These are phyloP conservation scores for Funneliformis geosporum DNA, from an alignment of 192 early-diverging fungal genomes.

Conservation along the genomic window DNA sequence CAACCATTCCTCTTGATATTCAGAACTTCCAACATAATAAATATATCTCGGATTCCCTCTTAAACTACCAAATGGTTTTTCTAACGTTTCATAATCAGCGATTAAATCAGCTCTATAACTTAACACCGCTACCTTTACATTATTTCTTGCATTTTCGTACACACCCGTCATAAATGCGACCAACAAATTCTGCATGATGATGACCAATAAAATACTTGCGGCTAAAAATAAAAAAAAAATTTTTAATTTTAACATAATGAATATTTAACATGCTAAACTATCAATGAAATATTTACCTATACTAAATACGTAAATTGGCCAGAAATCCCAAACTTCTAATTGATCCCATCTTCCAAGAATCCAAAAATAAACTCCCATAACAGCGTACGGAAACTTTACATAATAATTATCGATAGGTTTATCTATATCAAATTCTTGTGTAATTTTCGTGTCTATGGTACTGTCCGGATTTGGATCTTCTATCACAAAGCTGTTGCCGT, in stretches of 20 bases:
- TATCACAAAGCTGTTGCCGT: neutral
- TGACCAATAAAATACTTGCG: neutral
- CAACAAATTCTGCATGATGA: conserved; percentile 19
- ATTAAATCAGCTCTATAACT: neutral
- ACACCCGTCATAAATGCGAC: conserved; percentile 14
- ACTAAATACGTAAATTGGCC: conserved; percentile 7
- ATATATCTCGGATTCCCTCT: neutral
- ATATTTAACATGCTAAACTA: neutral
- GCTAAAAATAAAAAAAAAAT: neutral
- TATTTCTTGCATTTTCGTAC: neutral
- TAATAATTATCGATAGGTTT: neutral
- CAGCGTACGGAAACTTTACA: neutral
- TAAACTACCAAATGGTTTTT: conserved; percentile 3
- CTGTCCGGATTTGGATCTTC: neutral
- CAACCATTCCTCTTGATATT: neutral
- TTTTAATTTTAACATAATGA: neutral
- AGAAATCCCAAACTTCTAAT: conserved; percentile 4
- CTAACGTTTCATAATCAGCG: neutral
- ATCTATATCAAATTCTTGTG: neutral
- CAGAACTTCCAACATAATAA: neutral
- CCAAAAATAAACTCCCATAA: conserved; percentile 15
- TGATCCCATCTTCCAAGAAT: conserved; percentile 20
- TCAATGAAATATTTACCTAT: neutral
- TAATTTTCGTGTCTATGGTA: neutral
- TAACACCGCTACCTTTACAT: neutral